A percentile compares a stretch with the other conserved stretches of the same genome.
These are phyloP conservation scores for Kodamaea sp. DNA, from an alignment of 1,139 yeast species.

Conservation along the genomic window DNA sequence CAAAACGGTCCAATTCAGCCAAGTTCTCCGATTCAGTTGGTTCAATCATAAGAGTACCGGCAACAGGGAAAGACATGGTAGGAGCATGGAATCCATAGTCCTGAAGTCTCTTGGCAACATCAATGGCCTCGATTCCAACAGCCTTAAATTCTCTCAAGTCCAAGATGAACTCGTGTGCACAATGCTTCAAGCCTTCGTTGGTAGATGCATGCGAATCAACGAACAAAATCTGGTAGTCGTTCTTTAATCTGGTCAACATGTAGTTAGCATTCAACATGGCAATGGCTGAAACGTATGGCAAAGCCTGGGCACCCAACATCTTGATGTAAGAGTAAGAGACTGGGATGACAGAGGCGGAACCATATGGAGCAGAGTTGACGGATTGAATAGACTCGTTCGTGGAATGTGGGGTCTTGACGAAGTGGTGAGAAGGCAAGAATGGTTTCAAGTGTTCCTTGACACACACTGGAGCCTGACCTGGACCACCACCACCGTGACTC, in stretches of 20 bases:
- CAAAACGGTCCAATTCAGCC: slow-evolving; percentile 86
- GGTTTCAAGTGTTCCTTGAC: slow-evolving; percentile 81
- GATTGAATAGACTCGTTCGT: slow-evolving; percentile 64
- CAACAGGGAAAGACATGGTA: slow-evolving; percentile 97
- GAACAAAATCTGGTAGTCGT: slow-evolving; percentile 75
- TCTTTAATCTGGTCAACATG: slow-evolving; percentile 77
- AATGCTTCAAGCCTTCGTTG: slow-evolving; percentile 63
- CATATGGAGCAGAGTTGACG: slow-evolving; percentile 92
- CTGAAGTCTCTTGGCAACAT: slow-evolving; percentile 93
- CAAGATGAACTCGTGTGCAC: slow-evolving; percentile 95
- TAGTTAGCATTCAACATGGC: slow-evolving; percentile 96
- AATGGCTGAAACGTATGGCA: slow-evolving; percentile 80
- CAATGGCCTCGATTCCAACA: slow-evolving; percentile 88
- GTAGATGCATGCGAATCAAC: slow-evolving; percentile 49
- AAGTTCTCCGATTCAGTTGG: slow-evolving; percentile 95
- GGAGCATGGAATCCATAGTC: slow-evolving; percentile 99
- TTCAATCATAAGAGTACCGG: slow-evolving; percentile 96
- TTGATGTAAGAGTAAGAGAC: slow-evolving; percentile 94
- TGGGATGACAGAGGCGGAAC: slow-evolving; percentile 91
- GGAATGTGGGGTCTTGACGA: slow-evolving; percentile 59
- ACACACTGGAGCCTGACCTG: slow-evolving; percentile 98
- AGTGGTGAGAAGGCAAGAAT: slow-evolving; percentile 78
- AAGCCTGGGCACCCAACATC: slow-evolving; percentile 83
- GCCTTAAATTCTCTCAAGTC: slow-evolving; percentile 86
- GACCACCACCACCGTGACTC: slow-evolving; percentile 99